Conservation (phyloP, 106 monocot species). For the Allium cepa region DNA sequence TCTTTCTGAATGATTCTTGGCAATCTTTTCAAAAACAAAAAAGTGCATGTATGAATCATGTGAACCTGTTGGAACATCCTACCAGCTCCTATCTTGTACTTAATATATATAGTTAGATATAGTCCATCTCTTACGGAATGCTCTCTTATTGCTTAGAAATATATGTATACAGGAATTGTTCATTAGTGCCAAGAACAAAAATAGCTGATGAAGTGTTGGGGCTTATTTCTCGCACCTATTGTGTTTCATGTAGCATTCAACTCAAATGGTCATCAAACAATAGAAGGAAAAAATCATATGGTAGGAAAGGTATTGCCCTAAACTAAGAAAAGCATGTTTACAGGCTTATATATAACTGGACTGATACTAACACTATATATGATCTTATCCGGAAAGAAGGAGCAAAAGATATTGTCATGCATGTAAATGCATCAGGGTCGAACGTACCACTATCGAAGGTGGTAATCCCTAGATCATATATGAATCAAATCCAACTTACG, state of each 20-base stretch:
- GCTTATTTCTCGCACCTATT: neutral
- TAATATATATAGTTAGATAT: neutral
- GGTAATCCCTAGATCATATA: too few species aligned
- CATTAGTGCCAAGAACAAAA: neutral
- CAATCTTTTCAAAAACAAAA: conserved; percentile 8
- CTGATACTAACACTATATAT: neutral
- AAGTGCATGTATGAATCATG: conserved; percentile 33
- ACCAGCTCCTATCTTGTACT: neutral
- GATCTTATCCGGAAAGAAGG: neutral
- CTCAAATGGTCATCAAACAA: neutral
- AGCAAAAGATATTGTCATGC: neutral
- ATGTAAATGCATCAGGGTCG: too few species aligned
- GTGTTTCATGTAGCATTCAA: neutral
- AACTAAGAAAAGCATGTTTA: neutral
- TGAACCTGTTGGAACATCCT: conserved; percentile 29
- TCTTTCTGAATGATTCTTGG: conserved; percentile 10
- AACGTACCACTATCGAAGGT: too few species aligned
- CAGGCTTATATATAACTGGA: neutral
- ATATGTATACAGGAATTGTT: neutral
- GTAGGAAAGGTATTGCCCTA: neutral
- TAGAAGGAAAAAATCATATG: neutral
- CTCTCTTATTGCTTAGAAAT: neutral
- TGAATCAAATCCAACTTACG: too few species aligned
- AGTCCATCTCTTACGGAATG: neutral
- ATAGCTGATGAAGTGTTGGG: conserved; percentile 11